Conservation (phyloP, 306 rosid species). For the Pyrus communis region DNA sequence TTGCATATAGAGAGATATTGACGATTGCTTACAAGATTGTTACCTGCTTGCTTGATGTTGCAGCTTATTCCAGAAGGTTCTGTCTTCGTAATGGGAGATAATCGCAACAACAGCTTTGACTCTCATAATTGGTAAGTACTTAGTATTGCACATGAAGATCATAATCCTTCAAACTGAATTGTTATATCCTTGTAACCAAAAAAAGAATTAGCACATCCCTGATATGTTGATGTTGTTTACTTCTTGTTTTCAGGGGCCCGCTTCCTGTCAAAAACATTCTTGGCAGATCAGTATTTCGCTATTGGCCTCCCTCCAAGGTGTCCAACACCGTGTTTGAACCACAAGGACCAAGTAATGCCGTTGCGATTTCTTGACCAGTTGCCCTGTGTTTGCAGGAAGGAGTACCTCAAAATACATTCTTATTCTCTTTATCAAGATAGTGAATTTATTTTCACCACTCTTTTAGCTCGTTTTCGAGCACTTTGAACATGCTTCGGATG, state of each 20-base stretch:
- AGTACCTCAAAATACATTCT: constrained; percentile 17
- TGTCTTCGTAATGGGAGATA: constrained; percentile 96
- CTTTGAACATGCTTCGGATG: constrained; percentile 18
- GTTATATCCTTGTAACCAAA: not conserved
- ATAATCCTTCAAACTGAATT: not conserved
- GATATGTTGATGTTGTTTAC: constrained; percentile 9
- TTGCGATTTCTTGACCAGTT: constrained; percentile 53
- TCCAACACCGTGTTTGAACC: constrained; percentile 30
- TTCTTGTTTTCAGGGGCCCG: constrained; percentile 71
- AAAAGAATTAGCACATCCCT: not conserved
- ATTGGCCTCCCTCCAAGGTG: constrained; percentile 89
- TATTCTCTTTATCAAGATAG: constrained; percentile 16
- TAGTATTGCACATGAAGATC: not conserved
- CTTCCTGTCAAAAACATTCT: constrained; percentile 82
- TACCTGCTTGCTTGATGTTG: constrained; percentile 13
- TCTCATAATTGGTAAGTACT: constrained; percentile 84
- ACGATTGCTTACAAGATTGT: not conserved
- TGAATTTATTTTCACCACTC: constrained; percentile 9
- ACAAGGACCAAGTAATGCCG: constrained; percentile 21
- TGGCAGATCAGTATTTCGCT: constrained; percentile 83
- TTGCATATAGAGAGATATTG: not conserved
- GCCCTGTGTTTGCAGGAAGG: constrained; percentile 12
- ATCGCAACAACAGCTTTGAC: constrained; percentile 88
- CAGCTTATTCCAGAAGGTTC: constrained; percentile 90
- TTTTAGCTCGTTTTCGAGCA: constrained; percentile 24